phyloP scores from a whole-genome alignment of 148 eudicot species.

The Rhododendron vialii region DNA sequence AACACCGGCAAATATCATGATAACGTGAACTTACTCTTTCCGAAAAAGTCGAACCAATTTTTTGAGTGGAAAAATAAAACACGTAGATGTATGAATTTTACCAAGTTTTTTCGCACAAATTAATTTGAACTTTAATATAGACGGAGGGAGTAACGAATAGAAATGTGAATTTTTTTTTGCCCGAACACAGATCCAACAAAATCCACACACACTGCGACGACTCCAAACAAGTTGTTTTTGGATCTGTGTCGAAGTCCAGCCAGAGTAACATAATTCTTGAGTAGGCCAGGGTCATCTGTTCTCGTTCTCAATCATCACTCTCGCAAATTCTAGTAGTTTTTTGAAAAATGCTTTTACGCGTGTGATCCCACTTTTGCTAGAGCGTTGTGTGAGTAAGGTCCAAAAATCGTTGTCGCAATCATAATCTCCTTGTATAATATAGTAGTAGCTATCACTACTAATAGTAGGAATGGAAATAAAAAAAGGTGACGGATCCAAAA shows the following conservation, averaged over 20 bases:
- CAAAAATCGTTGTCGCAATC: not conserved
- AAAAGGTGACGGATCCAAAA: constrained; percentile 28
- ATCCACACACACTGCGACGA: not conserved
- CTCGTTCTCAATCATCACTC: not conserved
- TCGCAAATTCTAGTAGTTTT: not conserved
- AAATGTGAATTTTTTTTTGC: too few species aligned
- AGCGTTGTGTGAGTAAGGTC: not conserved
- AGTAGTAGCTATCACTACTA: not conserved
- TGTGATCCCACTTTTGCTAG: not conserved
- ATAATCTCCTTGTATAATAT: not conserved
- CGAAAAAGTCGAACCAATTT: not conserved
- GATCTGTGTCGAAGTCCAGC: not conserved
- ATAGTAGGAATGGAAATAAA: too few species aligned
- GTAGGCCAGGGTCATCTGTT: not conserved
- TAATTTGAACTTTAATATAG: not conserved
- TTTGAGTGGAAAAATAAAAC: not conserved
- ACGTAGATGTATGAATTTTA: not conserved
- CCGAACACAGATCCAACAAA: not conserved
- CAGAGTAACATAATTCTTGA: not conserved
- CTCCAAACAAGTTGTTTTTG: not conserved
- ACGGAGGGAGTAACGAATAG: too few species aligned
- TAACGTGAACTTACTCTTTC: not conserved
- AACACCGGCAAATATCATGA: not conserved
- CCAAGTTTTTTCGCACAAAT: not conserved
- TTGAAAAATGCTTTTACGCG: not conserved